Base-by-base conservation (phyloP, 768 basidiomycete genomes). In the Lactifluus piperatus region DNA sequence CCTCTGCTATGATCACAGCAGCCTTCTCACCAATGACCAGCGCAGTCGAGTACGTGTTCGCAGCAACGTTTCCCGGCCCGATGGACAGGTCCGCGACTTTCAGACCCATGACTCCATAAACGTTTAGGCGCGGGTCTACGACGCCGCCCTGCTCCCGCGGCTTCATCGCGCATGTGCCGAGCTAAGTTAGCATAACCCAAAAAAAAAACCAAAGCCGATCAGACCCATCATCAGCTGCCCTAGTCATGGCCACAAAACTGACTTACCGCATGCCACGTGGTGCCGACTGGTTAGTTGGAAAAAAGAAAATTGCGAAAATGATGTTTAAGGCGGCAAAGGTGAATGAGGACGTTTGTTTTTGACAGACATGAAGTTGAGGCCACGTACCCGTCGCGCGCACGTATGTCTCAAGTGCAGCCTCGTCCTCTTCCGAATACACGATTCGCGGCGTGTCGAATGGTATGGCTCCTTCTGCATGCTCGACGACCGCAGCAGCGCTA, bases 141-240 rank as follows among this genome's bases (percentile, higher is more conserved):
- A 86, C 85, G 14, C 84, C 85, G 5, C 77, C 79, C 41, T 75
- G 56, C 18, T 79, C 74, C 20, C 77, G 75, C 3, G 82, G 76
- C 66, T 85, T 84, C 84, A 86, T 86, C 0, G 82, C 78, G 58
- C 83, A 85, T 0, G 84, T 86, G 39, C 84, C 84, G 14, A 83
- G 73, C 82, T 84, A 56, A 43, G 2, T 57, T 29, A 22, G 54
- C 13, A 32, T 10, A 9, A 11, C 13, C 0, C 34, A 34, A 7
- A 34, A 20, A 2, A 11, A 34, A n/a, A 43, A 37, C 2, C 11
- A 14, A 30, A 11, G 14, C 16, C 18, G 29, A 34, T 27, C 6
- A 44, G 20, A 10, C 16, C 14, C 36, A n/a, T n/a, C 14, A 22
- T 34, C 24, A 10, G 32, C n/a, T n/a, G n/a, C n/a, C n/a, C n/a